Base-by-base conservation (phyloP, 768 basidiomycete genomes). In the Thelephora ganbajun region DNA sequence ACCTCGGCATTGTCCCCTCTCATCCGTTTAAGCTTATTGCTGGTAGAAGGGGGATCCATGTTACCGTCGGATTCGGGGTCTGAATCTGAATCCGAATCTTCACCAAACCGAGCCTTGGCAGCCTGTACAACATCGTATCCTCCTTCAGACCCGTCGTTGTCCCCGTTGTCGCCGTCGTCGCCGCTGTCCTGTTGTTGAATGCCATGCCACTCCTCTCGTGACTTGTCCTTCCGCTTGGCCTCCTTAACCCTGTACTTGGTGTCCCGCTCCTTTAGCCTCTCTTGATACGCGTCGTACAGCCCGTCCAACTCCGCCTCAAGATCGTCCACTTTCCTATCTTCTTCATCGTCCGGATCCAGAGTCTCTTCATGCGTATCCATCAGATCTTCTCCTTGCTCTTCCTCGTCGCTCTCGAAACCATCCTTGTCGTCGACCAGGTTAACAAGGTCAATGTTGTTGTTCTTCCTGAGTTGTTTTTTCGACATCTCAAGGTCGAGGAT, bases 241-340 rank as follows among this genome's bases (percentile, higher is more conserved):
- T 92, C 81, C 63, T 80, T 79, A 30, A 83, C 89, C 59, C 77
- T 87, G 66, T 73, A 88, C 64, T 94, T 97, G 14, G 83, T 74
- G 60, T 98, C 92, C 50, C 80, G 72, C 61, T 92, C 90, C 51
- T 75, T 72, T 67, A 89, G 65, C 50, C 83, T 71, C 48, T 81
- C 77, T 59, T 77, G 82, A 63, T 96, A 99, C 14, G 79, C 73
- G 53, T 91, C 80, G 65, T 99, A 98, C 55, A 97, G 64, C 5
- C 74, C 79, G 57, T 98, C 92, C 49, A 99, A 67, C 56, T 91
- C 85, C n/a, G 68, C 78, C 61, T 98, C 96, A 13, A 98, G 72
- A 3, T 56, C 69, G 1, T 61, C 64, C 12, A 82, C 63, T 58
- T 76, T 80, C 54, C 61, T 64, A 52, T 85, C 79, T 42, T 68